Evolutionary conservation across 805 yeast species (phyloP).

Genomic region (Suhomyces tanzawaensis): DNA sequence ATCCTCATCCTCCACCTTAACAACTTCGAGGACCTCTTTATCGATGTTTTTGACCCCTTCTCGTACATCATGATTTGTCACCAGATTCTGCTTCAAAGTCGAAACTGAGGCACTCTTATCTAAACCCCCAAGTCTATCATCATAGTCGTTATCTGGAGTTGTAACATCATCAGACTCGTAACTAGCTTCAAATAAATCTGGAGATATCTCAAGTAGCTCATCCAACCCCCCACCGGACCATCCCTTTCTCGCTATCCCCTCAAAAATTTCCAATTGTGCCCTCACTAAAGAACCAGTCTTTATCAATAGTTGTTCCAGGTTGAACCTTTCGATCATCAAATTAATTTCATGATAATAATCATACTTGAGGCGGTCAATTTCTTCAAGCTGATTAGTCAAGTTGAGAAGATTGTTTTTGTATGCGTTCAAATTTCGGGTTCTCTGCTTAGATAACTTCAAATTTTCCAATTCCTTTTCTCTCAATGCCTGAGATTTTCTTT

Average conservation of each 20-base stretch:
- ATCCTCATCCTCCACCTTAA: constrained; percentile 1
- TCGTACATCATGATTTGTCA: neutral
- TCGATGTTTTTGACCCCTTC: neutral
- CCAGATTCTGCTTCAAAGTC: constrained; percentile 7
- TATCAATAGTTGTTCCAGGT: constrained; percentile 53
- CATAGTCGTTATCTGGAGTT: neutral
- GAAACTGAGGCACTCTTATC: constrained; percentile 8
- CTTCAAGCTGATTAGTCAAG: constrained; percentile 73
- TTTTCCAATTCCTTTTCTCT: constrained; percentile 62
- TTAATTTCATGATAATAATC: constrained; percentile 68
- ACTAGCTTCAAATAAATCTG: constrained; percentile 45
- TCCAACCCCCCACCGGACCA: constrained; percentile 89
- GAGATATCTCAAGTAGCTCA: constrained; percentile 57
- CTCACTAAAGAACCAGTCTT: constrained; percentile 64
- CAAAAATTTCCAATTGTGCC: constrained; percentile 79
- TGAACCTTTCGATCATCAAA: constrained; percentile 53
- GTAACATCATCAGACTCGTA: constrained; percentile 6
- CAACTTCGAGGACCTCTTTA: neutral
- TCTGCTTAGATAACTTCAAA: constrained; percentile 54
- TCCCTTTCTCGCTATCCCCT: constrained; percentile 78
- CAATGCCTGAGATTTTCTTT: constrained; percentile 49
- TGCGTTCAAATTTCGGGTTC: constrained; percentile 60
- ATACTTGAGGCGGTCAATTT: constrained; percentile 70
- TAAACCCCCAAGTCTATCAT: neutral
- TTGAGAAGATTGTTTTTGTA: constrained; percentile 67